phyloP scores from a whole-genome alignment of 345 rosid species.

The Clarkia xantiana region DNA sequence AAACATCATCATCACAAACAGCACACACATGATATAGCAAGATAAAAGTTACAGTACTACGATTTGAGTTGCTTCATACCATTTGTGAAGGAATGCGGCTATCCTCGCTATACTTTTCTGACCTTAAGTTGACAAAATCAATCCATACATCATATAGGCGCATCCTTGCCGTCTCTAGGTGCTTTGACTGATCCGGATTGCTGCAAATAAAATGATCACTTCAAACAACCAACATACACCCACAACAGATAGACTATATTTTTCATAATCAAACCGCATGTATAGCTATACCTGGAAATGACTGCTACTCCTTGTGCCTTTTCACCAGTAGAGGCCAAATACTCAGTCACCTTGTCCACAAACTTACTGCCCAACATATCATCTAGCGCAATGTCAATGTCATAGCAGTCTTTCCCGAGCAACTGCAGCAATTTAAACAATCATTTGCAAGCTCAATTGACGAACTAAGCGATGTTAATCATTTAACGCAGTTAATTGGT shows the following conservation, averaged over 20 bases:
- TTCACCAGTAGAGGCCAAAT: constrained; percentile 49
- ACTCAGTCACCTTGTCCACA: constrained; percentile 56
- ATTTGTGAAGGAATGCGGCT: constrained; percentile 72
- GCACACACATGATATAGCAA: too few species aligned
- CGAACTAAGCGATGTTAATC: too few species aligned
- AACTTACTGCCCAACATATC: constrained; percentile 76
- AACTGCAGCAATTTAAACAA: constrained; percentile 23
- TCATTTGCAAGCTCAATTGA: too few species aligned
- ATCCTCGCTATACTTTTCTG: constrained; percentile 71
- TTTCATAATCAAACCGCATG: background rate
- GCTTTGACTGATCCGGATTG: constrained; percentile 94
- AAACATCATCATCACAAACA: too few species aligned
- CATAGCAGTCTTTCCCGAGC: constrained; percentile 75
- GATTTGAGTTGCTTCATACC: constrained; percentile 22
- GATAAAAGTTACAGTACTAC: background rate
- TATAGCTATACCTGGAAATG: constrained; percentile 39
- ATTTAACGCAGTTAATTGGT: too few species aligned
- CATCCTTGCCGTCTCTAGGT: constrained; percentile 89
- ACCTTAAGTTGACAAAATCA: constrained; percentile 85
- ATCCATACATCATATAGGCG: constrained; percentile 77
- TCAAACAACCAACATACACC: constrained; percentile 1
- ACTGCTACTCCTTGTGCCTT: constrained; percentile 51
- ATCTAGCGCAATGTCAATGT: constrained; percentile 82
- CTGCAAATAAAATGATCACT: constrained; percentile 28
- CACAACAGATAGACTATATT: background rate